Conservation (phyloP, 2,329 filamentous ascomycete genomes). For the Colletotrichum viniferum region DNA sequence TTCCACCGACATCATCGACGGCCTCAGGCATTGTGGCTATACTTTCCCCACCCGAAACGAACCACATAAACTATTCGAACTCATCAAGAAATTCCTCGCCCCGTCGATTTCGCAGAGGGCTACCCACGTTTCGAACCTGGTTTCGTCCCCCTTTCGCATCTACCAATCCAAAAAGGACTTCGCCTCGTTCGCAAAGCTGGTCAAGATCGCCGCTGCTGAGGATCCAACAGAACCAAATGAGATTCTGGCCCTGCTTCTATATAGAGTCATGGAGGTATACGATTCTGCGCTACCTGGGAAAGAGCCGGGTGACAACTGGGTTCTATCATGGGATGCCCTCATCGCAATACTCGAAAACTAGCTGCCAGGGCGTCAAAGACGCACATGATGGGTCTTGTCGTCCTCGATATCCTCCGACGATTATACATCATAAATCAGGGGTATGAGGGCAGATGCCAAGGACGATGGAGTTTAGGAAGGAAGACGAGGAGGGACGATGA, state of each 20-base stretch:
- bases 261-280: neutral
- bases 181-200: neutral
- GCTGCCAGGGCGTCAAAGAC: neutral
- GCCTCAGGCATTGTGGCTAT: neutral
- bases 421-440: neutral
- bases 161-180: neutral
- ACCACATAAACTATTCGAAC: neutral
- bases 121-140: neutral
- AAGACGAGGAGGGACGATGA: neutral
- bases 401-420: accelerated
- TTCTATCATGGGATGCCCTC: neutral
- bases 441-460: too few relatives aligned
- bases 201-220: neutral
- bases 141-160: accelerated
- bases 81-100: neutral
- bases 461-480: neutral
- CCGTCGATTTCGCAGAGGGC: neutral
- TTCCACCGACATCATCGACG: accelerated
- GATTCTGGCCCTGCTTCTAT: neutral
- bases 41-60: neutral
- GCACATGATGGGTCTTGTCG: neutral
- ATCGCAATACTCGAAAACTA: neutral
- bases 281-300: too few relatives aligned
- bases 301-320: too few relatives aligned
- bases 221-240: neutral